A percentile compares a stretch with the other conserved stretches of the same genome.
Conservation (phyloP, 2,329 filamentous ascomycete genomes). For the Alternaria gaisen region DNA sequence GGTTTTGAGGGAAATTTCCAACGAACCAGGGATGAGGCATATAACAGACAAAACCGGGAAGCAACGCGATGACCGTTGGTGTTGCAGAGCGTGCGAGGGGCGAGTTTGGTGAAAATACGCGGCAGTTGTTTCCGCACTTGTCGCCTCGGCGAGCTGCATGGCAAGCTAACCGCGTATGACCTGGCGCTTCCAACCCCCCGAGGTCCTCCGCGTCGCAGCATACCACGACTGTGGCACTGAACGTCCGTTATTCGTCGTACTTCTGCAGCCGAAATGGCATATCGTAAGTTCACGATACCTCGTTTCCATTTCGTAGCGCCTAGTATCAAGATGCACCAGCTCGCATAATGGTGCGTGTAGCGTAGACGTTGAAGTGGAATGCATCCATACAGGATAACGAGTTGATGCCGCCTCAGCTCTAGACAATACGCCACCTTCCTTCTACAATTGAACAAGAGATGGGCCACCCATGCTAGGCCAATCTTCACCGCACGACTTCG, state of each 20-base stretch:
- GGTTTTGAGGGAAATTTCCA: not conserved
- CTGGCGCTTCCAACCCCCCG: not conserved
- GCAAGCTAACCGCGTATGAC: not conserved
- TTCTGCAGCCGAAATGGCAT: not conserved
- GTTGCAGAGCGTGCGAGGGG: not conserved
- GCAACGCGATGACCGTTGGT: slow-evolving; percentile 10
- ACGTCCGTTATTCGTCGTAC: not conserved
- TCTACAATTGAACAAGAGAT: not conserved
- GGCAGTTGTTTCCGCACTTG: slow-evolving; percentile 8
- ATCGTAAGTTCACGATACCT: not conserved
- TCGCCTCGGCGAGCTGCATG: slow-evolving; percentile 16
- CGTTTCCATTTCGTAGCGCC: fast-evolving
- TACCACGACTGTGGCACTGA: not conserved
- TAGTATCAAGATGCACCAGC: not conserved
- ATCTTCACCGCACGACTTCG: not conserved
- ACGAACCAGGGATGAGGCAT: not conserved
- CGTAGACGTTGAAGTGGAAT: not conserved
- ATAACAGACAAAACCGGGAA: slow-evolving; percentile 5
- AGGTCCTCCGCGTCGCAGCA: not conserved
- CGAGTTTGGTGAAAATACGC: not conserved
- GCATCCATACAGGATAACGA: not conserved
- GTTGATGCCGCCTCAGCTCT: not conserved
- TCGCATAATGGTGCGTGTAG: not conserved
- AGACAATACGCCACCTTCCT: not conserved
- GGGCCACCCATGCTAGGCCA: too few relatives aligned